Evolutionary conservation across 192 early-diverging fungal species (phyloP), one percentile per base, ranked within the genome.

Genomic region (Linnemannia hyalina): DNA sequence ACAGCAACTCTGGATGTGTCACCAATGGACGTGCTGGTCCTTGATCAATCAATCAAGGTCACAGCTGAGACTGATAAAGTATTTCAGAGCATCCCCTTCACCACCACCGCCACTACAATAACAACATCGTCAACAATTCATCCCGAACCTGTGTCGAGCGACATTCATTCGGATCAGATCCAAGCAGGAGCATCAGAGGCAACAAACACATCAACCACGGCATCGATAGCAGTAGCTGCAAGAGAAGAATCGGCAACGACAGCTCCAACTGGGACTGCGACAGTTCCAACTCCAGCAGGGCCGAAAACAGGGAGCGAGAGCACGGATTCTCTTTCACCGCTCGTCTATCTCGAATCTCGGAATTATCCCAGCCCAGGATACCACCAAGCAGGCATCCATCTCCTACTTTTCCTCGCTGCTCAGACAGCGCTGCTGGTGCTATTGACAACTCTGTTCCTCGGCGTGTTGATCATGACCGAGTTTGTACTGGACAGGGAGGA

Each of bases 401-500:
- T 47, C 69, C 54, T 52, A 23, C 26, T 78, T 6, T 78, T 78
- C 49, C 13, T 78, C 15, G 46, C 26, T 8, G 44, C 77, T 23
- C 68, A 71, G 18, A 35, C 32, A 32, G 52, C 41, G 6, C 77
- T 78, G 8, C 47, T 78, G 4, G 40, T 78, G 2, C 47, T 78
- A 10, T 68, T 78, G 47, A 49, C 68, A 3, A 70, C 47, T 0
- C 52, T 78, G 2, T 78, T 72, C 40, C 52, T 78, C 22, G 77
- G 77, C 5, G 77, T 78, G 13, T 54, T 78, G 68, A 78, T 78
- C 52, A 35, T 72, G 52, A 78, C 77, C 15, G 77, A 78, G 38
- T 78, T 70, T 60, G 69, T 78, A 11, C 77, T 78, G 46, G 77
- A 78, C 23, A 69, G 69, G 10, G 77, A 78, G 69, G 77, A 78